Conservation (phyloP, 768 basidiomycete genomes). For the Phlebiopsis flavidoalba region DNA sequence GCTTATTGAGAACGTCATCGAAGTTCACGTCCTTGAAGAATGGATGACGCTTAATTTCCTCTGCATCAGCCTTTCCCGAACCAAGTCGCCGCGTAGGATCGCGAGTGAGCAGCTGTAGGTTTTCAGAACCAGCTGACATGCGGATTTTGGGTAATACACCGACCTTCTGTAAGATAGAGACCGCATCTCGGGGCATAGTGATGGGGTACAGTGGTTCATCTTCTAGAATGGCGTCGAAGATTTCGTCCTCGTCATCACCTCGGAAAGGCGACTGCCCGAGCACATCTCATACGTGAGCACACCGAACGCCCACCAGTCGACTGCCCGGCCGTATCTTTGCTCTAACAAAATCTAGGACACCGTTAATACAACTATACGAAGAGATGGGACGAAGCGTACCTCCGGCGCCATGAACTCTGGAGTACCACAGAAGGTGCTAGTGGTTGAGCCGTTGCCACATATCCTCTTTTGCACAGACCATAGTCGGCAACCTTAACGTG, state of each 20-base stretch:
- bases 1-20: slow-evolving; percentile 96
- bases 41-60: slow-evolving; percentile 94
- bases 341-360: slow-evolving; percentile 85
- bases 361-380: slow-evolving; percentile 1
- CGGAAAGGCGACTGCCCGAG: slow-evolving; percentile 98
- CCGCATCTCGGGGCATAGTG: slow-evolving; percentile 97
- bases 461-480: slow-evolving; percentile 97
- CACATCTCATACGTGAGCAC: slow-evolving; percentile 97
- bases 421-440: slow-evolving; percentile 98
- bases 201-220: slow-evolving; percentile 98
- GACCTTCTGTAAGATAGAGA: slow-evolving; percentile 93
- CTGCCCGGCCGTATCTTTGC: slow-evolving; percentile 96
- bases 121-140: neutral
- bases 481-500: slow-evolving; percentile 99
- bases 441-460: slow-evolving; percentile 97
- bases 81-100: slow-evolving; percentile 90
- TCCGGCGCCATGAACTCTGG: slow-evolving; percentile 99
- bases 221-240: slow-evolving; percentile 97
- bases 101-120: slow-evolving; percentile 75
- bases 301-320: slow-evolving; percentile 99
- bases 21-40: slow-evolving; percentile 99
- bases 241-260: slow-evolving; percentile 99
- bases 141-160: slow-evolving; percentile 3
- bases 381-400: slow-evolving; percentile 36
- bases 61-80: slow-evolving; percentile 86